Percentiles rank a stretch among this genome's conserved stretches.
phyloP scores from a whole-genome alignment of 148 eudicot species.

The Polygonum aviculare region DNA sequence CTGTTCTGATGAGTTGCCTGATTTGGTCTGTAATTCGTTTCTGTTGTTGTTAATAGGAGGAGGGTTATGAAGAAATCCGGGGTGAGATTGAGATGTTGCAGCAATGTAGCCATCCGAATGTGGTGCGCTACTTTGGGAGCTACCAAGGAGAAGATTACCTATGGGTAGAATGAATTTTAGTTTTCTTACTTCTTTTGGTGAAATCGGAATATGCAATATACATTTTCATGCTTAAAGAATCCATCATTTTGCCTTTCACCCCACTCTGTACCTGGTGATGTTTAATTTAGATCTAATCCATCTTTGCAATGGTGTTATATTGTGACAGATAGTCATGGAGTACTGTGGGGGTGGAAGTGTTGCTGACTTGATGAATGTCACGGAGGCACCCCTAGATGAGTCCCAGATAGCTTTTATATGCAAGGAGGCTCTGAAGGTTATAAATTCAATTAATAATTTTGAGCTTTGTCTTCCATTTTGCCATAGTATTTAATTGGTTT shows the following conservation, averaged over 20 bases:
- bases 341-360: slow-evolving; percentile 99
- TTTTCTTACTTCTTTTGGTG: not conserved
- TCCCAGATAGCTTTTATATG: slow-evolving; percentile 85
- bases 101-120: slow-evolving; percentile 99
- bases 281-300: slow-evolving; percentile 1
- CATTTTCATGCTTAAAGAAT: not conserved
- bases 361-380: slow-evolving; percentile 92
- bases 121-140: slow-evolving; percentile 97
- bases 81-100: slow-evolving; percentile 99
- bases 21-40: not conserved
- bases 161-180: slow-evolving; percentile 48
- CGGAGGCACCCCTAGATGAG: slow-evolving; percentile 87
- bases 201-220: not conserved
- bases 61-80: slow-evolving; percentile 97
- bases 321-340: slow-evolving; percentile 96
- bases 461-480: not conserved
- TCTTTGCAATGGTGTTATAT: slow-evolving; percentile 11
- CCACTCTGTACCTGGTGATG: not conserved
- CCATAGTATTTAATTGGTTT: not conserved
- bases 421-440: slow-evolving; percentile 90
- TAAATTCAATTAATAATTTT: not conserved
- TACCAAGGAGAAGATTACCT: slow-evolving; percentile 98
- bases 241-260: not conserved
- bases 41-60: slow-evolving; percentile 46
- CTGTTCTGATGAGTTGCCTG: not conserved